Evolutionary conservation across 75 land plant genomes (phyloP).

Genomic region (Larix kaempferi): DNA sequence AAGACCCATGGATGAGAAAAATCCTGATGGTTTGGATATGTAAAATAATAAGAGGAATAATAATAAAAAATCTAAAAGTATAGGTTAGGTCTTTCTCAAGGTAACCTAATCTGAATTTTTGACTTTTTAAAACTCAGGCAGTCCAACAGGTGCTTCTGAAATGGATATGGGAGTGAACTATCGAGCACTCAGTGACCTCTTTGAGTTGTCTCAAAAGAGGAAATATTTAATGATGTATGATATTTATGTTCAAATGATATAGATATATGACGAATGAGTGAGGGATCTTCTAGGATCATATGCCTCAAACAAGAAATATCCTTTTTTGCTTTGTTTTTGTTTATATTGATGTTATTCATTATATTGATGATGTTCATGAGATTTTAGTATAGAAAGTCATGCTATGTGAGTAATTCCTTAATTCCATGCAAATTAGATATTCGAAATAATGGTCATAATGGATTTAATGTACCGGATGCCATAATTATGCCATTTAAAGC

Average conservation of each 20-base stretch:
- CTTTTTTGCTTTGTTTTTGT: constrained; percentile 22
- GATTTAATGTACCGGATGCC: constrained; percentile 79
- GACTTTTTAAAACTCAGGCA: constrained; percentile 37
- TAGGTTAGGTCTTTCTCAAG: background rate
- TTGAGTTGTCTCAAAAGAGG: constrained; percentile 44
- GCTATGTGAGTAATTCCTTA: constrained; percentile 13
- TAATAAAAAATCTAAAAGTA: background rate
- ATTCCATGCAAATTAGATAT: constrained; percentile 63
- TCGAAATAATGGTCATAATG: constrained; percentile 55
- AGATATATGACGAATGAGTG: constrained; percentile 81
- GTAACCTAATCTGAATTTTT: background rate
- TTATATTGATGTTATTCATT: background rate
- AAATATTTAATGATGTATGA: constrained; percentile 50
- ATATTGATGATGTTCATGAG: background rate
- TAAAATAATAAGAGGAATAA: no score
- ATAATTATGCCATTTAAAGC: constrained; percentile 61
- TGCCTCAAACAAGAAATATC: constrained; percentile 50
- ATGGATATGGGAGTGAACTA: constrained; percentile 60
- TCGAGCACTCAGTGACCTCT: constrained; percentile 67
- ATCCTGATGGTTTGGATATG: no score
- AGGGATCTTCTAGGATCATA: constrained; percentile 66
- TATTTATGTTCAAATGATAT: constrained; percentile 70
- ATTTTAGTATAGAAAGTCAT: background rate
- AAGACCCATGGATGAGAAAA: no score
- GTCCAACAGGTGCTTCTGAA: constrained; percentile 42